A percentile compares a stretch with the other conserved stretches of the same genome.
These are phyloP conservation scores for Taxawa tesnikishii DNA, from an alignment of 2,329 filamentous ascomycete genomes.

Conservation along the genomic window DNA sequence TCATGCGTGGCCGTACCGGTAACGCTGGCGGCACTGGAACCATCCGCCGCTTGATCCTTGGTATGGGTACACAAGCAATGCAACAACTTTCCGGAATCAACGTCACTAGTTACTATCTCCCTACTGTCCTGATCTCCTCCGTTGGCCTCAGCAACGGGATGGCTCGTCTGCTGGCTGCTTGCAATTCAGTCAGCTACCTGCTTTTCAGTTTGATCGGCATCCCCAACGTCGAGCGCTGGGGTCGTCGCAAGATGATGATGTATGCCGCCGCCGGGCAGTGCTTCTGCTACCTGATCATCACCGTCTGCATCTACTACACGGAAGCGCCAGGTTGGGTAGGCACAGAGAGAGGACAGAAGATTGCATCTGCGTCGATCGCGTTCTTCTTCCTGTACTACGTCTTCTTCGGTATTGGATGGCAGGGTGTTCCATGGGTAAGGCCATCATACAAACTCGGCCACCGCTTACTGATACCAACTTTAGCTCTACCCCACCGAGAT, in stretches of 20 bases:
- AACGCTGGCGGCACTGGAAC: conserved; percentile 34
- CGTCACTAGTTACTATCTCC: conserved; percentile 38
- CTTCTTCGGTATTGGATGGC: conserved; percentile 39
- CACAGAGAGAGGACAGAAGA: conserved; percentile 11
- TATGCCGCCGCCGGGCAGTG: conserved; percentile 41
- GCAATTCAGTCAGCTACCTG: conserved; percentile 39
- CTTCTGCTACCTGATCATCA: conserved; percentile 40
- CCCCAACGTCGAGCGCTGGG: conserved; percentile 37
- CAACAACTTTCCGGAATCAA: conserved; percentile 35
- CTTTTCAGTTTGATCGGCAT: conserved; percentile 35
- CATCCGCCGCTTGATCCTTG: conserved; percentile 38
- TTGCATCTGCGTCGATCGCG: conserved; percentile 29
- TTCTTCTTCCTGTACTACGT: conserved; percentile 45
- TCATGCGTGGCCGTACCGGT: conserved; percentile 34
- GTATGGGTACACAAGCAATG: conserved; percentile 42
- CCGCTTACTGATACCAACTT: too few relatives aligned
- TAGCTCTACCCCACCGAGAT: conserved; percentile 36
- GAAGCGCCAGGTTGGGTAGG: conserved; percentile 17
- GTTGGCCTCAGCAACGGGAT: conserved; percentile 41
- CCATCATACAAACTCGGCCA: not conserved
- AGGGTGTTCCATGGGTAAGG: conserved; percentile 23
- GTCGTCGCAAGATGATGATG: conserved; percentile 48
- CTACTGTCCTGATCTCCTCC: conserved; percentile 46
- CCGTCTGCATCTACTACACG: conserved; percentile 34
- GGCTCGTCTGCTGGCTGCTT: conserved; percentile 43